Base-by-base conservation (phyloP, 176 grass and related monocot genomes). In the Olyra latifolia region DNA sequence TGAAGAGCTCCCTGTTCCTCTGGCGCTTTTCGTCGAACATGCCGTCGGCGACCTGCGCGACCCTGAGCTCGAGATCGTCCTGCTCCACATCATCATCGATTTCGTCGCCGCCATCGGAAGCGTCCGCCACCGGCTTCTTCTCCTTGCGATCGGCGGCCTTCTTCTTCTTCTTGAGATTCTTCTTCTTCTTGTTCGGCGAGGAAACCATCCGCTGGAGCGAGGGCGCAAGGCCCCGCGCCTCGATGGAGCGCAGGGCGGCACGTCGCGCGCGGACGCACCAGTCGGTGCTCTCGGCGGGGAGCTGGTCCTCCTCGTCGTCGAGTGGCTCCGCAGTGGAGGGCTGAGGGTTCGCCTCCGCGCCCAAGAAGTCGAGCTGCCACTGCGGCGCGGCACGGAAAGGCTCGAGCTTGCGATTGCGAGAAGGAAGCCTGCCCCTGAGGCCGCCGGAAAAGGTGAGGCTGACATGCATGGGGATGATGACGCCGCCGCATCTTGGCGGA, bases 191-290 rank as follows among this genome's bases (percentile, higher is more conserved):
- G 67, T 70, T 98, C 56, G 93, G 93, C n/a, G 88, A 56, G 50
- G 84, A 66, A 49, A 98, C 90, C 82, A 98, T 87, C 68, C 60
- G 72, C 86, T 94, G 57, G 10, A 91, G 72, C 22, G 88, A 28
- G 3, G 80, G 59, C 22, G 69, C 62, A 78, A 98, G 82, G 0
- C 92, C 95, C 52, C 92, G 87, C 11, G 82, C 85, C 65, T 98
- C 92, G 54, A 98, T 94, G 65, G 90, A 82, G 80, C 75, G 88
- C 45, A 98, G 77, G 1, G 95, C 95, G 23, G 87, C 50, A 50
- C 85, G 88, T 62, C 95, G 91, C 22, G 92, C 92, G 64, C 86
- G 85, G 24, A 94, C 87, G 73, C 95, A 98, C 95, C 92, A 98
- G 81, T 93, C 90, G 48, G 56, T 94, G 77, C 80, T 85, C 20